Percentiles rank a stretch among this genome's conserved stretches.
These are phyloP conservation scores for Eutypa lata DNA, from an alignment of 2,329 filamentous ascomycete species.

Conservation along the genomic window DNA sequence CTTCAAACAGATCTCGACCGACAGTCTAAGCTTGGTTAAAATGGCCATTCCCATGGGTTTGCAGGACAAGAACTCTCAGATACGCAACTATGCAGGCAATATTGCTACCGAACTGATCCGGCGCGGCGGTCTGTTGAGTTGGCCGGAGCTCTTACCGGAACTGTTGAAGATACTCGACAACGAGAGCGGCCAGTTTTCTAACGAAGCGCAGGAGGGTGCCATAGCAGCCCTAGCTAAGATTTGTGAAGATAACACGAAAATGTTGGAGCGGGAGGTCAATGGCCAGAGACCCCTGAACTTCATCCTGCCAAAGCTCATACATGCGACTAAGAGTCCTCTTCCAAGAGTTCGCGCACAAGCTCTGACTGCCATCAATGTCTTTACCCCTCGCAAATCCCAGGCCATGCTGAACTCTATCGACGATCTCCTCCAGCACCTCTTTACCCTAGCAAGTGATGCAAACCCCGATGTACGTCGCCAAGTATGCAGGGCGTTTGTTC, in stretches of 20 bases:
- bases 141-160: constrained; percentile 86
- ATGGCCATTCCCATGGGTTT: constrained; percentile 74
- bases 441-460: constrained; percentile 72
- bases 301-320: constrained; percentile 85
- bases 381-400: constrained; percentile 80
- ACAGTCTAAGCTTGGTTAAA: constrained; percentile 74
- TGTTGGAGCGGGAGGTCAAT: constrained; percentile 82
- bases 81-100: constrained; percentile 86
- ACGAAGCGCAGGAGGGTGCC: constrained; percentile 81
- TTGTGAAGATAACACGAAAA: constrained; percentile 90
- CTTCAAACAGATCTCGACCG: constrained; percentile 72
- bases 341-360: constrained; percentile 77
- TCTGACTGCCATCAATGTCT: constrained; percentile 84
- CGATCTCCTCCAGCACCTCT: constrained; percentile 76
- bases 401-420: constrained; percentile 80
- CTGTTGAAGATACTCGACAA: constrained; percentile 77
- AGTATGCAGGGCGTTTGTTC: constrained; percentile 90
- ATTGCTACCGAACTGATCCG: constrained; percentile 90
- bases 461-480: constrained; percentile 83
- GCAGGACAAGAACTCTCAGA: constrained; percentile 76
- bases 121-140: constrained; percentile 79
- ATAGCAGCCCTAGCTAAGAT: constrained; percentile 94
- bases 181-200: constrained; percentile 61
- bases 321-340: constrained; percentile 75
- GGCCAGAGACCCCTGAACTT: constrained; percentile 84